phyloP scores from a whole-genome alignment of 352 stramenopile genomes.

The Phytopythium aichiense region DNA sequence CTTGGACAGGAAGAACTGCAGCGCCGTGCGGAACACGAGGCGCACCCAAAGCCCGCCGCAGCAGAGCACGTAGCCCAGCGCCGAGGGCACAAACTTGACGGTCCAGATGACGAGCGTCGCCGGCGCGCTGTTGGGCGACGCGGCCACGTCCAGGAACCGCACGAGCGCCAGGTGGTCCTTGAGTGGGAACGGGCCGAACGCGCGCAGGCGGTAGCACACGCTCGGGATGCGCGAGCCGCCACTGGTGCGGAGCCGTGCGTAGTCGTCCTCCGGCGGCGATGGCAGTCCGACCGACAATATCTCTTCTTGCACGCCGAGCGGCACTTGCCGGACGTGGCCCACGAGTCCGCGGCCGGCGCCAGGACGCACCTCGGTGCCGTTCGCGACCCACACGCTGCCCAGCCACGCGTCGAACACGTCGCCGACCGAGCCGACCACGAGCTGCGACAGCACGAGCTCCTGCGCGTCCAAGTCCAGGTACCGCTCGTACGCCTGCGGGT shows the following conservation, averaged over 20 bases:
- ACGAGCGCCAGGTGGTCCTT: slow-evolving; percentile 55
- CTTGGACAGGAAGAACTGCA: slow-evolving; percentile 24
- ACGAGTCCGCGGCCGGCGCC: slow-evolving; percentile 50
- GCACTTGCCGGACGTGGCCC: slow-evolving; percentile 39
- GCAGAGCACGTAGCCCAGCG: slow-evolving; percentile 37
- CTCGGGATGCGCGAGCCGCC: slow-evolving; percentile 31
- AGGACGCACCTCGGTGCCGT: slow-evolving; percentile 31
- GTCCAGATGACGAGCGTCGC: slow-evolving; percentile 46
- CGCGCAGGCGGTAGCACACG: slow-evolving; percentile 45
- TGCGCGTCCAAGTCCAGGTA: slow-evolving; percentile 44
- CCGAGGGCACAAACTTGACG: slow-evolving; percentile 38
- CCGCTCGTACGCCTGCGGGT: slow-evolving; percentile 15
- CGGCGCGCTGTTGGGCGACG: slow-evolving; percentile 28
- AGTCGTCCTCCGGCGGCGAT: slow-evolving; percentile 13
- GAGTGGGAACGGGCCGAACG: slow-evolving; percentile 46
- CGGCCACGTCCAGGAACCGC: slow-evolving; percentile 53
- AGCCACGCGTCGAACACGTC: slow-evolving; percentile 70
- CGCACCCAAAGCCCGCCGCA: slow-evolving; percentile 36
- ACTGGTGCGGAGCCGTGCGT: not conserved
- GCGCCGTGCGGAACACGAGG: slow-evolving; percentile 26
- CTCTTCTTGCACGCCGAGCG: slow-evolving; percentile 57
- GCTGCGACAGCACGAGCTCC: slow-evolving; percentile 54
- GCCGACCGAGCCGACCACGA: slow-evolving; percentile 35
- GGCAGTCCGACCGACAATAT: slow-evolving; percentile 53
- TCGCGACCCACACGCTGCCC: slow-evolving; percentile 38